Conservation (phyloP, 352 stramenopile species). For the Phytophthora boehmeriae region DNA sequence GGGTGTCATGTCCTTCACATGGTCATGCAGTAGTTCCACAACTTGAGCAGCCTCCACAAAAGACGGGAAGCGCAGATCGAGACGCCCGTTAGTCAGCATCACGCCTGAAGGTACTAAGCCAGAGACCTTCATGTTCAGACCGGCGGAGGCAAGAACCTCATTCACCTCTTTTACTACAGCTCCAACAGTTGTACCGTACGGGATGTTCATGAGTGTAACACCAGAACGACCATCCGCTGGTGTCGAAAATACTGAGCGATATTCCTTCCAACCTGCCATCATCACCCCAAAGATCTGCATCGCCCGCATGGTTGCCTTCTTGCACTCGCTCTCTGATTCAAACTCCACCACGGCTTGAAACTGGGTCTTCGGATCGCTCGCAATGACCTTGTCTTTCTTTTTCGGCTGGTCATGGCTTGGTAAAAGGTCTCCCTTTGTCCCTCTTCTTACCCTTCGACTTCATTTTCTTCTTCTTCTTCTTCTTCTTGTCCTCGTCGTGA, state of each 20-base stretch:
- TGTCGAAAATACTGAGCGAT: constrained; percentile 79
- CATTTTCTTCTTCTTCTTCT: constrained; percentile 28
- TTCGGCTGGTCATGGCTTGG: constrained; percentile 24
- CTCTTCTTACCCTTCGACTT: constrained; percentile 38
- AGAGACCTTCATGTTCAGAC: constrained; percentile 61
- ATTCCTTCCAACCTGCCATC: constrained; percentile 85
- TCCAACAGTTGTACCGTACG: constrained; percentile 72
- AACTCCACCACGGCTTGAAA: constrained; percentile 86
- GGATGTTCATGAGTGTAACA: constrained; percentile 79
- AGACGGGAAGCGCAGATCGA: constrained; percentile 76
- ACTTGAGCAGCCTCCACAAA: constrained; percentile 81
- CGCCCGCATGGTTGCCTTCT: constrained; percentile 72
- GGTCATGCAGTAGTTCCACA: constrained; percentile 61
- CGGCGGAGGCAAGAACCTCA: constrained; percentile 43
- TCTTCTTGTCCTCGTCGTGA: constrained; percentile 33
- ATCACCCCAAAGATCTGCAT: constrained; percentile 90
- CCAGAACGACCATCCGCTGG: constrained; percentile 47
- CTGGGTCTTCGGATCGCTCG: constrained; percentile 72
- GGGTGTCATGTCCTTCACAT: constrained; percentile 61
- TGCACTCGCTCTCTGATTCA: constrained; percentile 41
- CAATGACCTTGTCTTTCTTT: constrained; percentile 73
- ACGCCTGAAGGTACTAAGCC: constrained; percentile 62
- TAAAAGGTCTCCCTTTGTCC: constrained; percentile 45
- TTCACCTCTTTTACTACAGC: constrained; percentile 70
- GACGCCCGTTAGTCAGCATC: constrained; percentile 72